These are phyloP conservation scores for Pseudotsuga menziesii DNA, from an alignment of 75 land plant species.

Conservation along the genomic window DNA sequence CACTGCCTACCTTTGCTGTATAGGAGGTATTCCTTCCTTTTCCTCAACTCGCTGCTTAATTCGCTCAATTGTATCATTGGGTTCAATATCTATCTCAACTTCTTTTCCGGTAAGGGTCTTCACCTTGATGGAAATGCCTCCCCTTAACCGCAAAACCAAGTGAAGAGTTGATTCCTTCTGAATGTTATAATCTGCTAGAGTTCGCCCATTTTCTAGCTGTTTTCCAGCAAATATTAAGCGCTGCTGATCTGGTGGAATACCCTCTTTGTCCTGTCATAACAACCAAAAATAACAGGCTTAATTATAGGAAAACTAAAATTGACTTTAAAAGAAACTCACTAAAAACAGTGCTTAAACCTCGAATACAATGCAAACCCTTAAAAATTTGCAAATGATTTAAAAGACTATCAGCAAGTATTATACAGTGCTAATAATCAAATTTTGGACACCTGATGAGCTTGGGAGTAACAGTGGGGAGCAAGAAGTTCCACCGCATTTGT, in stretches of 20 bases:
- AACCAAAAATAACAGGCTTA: not conserved
- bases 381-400: too few species aligned
- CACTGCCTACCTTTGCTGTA: conserved; percentile 65
- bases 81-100: conserved; percentile 91
- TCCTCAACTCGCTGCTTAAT: conserved; percentile 94
- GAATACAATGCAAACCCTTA: too few species aligned
- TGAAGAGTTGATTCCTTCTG: conserved; percentile 91
- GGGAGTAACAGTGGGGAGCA: too few species aligned
- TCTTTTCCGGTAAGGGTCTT: conserved; percentile 96
- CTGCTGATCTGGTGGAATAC: conserved; percentile 85
- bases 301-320: too few species aligned
- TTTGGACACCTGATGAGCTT: too few species aligned
- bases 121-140: conserved; percentile 97
- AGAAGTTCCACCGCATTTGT: too few species aligned
- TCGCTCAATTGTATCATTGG: conserved; percentile 82
- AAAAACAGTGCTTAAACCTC: too few species aligned
- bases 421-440: too few species aligned
- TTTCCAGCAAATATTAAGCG: conserved; percentile 84
- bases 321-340: too few species aligned
- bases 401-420: too few species aligned
- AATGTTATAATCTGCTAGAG: conserved; percentile 88
- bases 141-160: conserved; percentile 74
- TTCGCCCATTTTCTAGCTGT: conserved; percentile 88
- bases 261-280: conserved; percentile 72
- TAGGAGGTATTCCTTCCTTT: conserved; percentile 95